Conservation (phyloP, 139 green algal species). For the Asterochloris erici region DNA sequence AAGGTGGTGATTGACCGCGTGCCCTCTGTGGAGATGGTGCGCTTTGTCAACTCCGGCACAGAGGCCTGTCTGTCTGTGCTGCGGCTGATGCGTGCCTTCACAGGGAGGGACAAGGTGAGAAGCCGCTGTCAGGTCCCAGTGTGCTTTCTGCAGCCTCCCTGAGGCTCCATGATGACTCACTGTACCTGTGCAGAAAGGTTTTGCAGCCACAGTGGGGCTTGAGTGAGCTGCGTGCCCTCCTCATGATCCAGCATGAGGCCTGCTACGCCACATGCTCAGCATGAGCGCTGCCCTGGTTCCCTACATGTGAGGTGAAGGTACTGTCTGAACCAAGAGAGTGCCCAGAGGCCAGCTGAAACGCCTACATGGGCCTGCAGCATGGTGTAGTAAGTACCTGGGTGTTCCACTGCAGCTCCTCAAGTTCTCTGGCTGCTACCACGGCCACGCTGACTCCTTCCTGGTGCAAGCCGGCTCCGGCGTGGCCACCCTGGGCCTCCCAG, state of each 20-base stretch:
- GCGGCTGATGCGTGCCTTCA: constrained; percentile 97
- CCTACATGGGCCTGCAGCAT: too few relatives aligned
- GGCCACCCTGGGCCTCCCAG: constrained; percentile 94
- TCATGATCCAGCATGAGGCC: too few relatives aligned
- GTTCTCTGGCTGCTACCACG: constrained; percentile 99
- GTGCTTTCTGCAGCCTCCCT: neutral
- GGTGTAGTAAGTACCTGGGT: too few relatives aligned
- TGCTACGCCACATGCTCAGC: too few relatives aligned
- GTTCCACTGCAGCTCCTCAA: constrained; percentile 73
- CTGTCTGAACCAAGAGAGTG: too few relatives aligned
- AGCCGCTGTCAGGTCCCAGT: neutral
- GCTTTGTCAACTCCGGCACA: constrained; percentile 95
- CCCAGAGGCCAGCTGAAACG: too few relatives aligned
- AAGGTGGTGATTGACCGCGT: constrained; percentile 97
- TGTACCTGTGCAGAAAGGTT: too few relatives aligned
- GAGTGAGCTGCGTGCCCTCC: neutral
- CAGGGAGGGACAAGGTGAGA: constrained; percentile 86
- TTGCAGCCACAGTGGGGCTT: neutral
- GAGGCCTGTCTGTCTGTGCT: constrained; percentile 98
- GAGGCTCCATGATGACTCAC: neutral
- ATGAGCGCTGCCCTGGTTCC: too few relatives aligned
- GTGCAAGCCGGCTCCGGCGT: constrained; percentile 94
- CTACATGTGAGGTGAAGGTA: too few relatives aligned
- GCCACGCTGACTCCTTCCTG: constrained; percentile 94
- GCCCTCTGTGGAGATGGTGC: constrained; percentile 95